Evolutionary conservation across 1,284 basidiomycete species (phyloP).

Genomic region (Agaricales sp.): DNA sequence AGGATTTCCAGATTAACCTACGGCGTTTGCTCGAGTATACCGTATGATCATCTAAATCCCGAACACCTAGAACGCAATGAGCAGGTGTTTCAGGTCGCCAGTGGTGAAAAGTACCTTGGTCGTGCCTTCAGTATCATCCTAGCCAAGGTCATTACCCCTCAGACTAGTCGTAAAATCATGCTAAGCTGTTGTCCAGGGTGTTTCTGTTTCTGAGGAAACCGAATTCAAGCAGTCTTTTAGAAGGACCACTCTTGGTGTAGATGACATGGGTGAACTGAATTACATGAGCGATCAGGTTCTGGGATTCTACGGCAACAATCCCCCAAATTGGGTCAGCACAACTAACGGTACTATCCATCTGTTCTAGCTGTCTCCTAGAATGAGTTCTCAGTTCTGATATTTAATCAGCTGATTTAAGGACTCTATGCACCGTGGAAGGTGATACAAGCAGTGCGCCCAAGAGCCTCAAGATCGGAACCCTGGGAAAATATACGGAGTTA

Average conservation of each 20-base stretch:
- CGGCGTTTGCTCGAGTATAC: slow-evolving; percentile 17
- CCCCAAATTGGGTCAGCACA: neutral
- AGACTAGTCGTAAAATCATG: neutral
- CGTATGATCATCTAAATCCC: slow-evolving; percentile 12
- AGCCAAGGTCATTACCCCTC: slow-evolving; percentile 12
- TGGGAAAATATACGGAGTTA: slow-evolving; percentile 16
- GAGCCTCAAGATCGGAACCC: neutral
- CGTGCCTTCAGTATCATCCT: slow-evolving; percentile 18
- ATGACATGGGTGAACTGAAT: neutral
- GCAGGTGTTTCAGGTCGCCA: slow-evolving; percentile 14
- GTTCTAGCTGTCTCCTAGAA: neutral
- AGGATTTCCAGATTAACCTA: slow-evolving; percentile 21
- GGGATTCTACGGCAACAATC: neutral
- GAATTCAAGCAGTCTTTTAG: neutral
- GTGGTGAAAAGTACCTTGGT: slow-evolving; percentile 16
- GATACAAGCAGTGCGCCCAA: neutral
- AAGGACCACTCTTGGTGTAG: neutral
- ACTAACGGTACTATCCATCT: neutral
- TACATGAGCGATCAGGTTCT: neutral
- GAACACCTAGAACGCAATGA: slow-evolving; percentile 19
- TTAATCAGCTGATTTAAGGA: neutral
- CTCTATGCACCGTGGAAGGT: neutral
- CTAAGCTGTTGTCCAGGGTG: too few species aligned
- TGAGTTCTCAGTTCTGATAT: neutral
- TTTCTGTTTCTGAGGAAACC: slow-evolving; percentile 16